A percentile compares a stretch with the other conserved stretches of the same genome.
Evolutionary conservation across 1,284 basidiomycete genomes (phyloP).

Genomic region (Trichosporon coremiiforme): DNA sequence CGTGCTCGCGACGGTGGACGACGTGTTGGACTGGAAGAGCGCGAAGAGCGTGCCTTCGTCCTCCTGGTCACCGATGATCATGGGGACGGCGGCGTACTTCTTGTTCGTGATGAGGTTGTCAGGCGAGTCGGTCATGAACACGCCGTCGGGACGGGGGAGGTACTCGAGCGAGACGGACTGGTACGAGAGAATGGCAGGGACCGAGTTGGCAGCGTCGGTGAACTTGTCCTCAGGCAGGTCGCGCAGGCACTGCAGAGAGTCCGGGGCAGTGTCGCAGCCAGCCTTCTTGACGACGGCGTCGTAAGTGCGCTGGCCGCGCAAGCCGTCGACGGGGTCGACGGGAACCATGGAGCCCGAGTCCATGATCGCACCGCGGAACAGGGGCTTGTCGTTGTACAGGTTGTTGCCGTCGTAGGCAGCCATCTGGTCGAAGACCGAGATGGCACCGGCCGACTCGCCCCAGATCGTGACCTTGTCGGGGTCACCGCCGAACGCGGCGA

Average conservation of each 20-base stretch:
- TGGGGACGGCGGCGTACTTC: slow-evolving; percentile 29
- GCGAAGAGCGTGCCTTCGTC: slow-evolving; percentile 32
- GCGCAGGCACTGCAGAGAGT: slow-evolving; percentile 62
- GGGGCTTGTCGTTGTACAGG: slow-evolving; percentile 55
- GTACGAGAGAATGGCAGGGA: slow-evolving; percentile 27
- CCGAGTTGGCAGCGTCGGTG: slow-evolving; percentile 25
- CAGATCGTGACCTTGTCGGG: slow-evolving; percentile 56
- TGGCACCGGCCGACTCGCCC: slow-evolving; percentile 64
- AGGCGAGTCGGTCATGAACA: slow-evolving; percentile 59
- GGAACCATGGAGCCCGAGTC: slow-evolving; percentile 56
- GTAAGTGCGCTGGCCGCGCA: slow-evolving; percentile 28
- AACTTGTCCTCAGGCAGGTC: slow-evolving; percentile 55
- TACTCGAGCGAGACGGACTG: slow-evolving; percentile 52
- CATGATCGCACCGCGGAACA: slow-evolving; percentile 52
- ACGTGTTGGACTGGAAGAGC: slow-evolving; percentile 39
- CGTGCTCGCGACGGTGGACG: slow-evolving; percentile 30
- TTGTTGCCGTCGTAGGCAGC: slow-evolving; percentile 61
- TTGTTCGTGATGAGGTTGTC: slow-evolving; percentile 21
- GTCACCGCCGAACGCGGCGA: slow-evolving; percentile 51
- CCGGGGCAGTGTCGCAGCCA: slow-evolving; percentile 41
- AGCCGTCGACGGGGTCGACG: slow-evolving; percentile 27
- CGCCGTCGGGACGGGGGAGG: slow-evolving; percentile 62
- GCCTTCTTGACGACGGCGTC: slow-evolving; percentile 24
- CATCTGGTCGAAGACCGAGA: slow-evolving; percentile 55
- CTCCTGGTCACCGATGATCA: slow-evolving; percentile 38